A percentile compares a stretch with the other conserved stretches of the same genome.
Conservation (phyloP, 148 eudicot species). For the Persicaria tinctoria region DNA sequence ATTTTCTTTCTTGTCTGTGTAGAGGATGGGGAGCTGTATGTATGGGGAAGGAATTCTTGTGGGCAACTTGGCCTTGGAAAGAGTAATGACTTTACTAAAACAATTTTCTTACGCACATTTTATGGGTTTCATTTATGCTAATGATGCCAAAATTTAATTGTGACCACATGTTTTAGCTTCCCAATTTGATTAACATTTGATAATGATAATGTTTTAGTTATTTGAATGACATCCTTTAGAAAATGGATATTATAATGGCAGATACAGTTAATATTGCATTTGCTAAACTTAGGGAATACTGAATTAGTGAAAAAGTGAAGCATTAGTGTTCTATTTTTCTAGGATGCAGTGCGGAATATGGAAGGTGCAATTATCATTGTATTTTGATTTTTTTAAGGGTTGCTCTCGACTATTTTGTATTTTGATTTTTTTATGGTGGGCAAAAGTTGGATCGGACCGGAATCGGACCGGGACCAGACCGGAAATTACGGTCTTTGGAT, state of each 20-base stretch:
- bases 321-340: neutral
- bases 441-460: too few species aligned
- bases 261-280: neutral
- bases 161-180: neutral
- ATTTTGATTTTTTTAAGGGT: neutral
- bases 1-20: conserved; percentile 22
- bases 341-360: neutral
- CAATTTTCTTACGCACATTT: neutral
- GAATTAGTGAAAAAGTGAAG: neutral
- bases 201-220: conserved; percentile 2
- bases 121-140: neutral
- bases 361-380: neutral
- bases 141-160: neutral
- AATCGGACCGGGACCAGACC: too few species aligned
- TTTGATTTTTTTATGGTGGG: too few species aligned
- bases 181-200: neutral
- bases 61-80: conserved; percentile 98
- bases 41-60: conserved; percentile 85
- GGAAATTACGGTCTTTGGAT: too few species aligned
- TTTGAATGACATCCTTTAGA: neutral
- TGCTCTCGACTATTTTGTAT: too few species aligned
- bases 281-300: neutral
- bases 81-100: conserved; percentile 33
- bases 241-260: neutral
- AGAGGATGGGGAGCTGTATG: conserved; percentile 85